Evolutionary conservation across 2,329 filamentous ascomycete genomes (phyloP), one percentile per base, ranked within the genome.

Genomic region (Apiospora saccharicola): DNA sequence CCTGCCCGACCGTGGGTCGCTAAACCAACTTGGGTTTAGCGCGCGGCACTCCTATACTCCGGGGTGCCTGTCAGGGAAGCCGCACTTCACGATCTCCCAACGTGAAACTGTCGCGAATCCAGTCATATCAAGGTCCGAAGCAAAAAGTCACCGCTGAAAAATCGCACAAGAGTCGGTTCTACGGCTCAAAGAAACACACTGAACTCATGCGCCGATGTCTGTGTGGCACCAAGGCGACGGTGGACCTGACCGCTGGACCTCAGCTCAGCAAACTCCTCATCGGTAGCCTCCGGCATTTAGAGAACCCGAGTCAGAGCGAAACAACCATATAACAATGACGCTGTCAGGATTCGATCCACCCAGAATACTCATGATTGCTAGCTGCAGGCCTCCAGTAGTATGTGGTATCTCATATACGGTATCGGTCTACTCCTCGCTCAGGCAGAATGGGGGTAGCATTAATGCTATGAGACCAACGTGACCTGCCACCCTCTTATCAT

Each of bases 81-180:
- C 47, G 16, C 47, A n/a, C 24, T 10, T 7, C 30, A 61, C 53
- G 53, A 64, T 64, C 57, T 37, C 22, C 57, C 10, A 12, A 64
- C 3, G 34, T 64, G 57, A 64, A 64, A 64, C 57, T n/a, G 57
- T 41, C 10, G 57, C 57, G 22, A 61, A 37, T 37, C 53, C n/a
- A 26, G n/a, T 51, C n/a, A 51, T 26, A n/a, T 14, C 49, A 49
- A 49, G 22, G 1, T 10, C 47, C 47, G 22, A 49, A 12, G 47
- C 7, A 6, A 37, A 16, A 34, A 41, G 5, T 41, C 37, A 41
- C 8, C 37, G 26, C 16, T 4, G 4, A 61, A 14, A 37, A 14
- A 61, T 1, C 3, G 12, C 14, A 8, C 6, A 61, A 34, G 30
- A 37, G 19, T 61, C 53, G 53, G 53, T 10, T 61, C 7, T 12